Evolutionary conservation across 805 yeast species (phyloP), one percentile per base, ranked within the genome.

Genomic region (Myxozyma geophila): DNA sequence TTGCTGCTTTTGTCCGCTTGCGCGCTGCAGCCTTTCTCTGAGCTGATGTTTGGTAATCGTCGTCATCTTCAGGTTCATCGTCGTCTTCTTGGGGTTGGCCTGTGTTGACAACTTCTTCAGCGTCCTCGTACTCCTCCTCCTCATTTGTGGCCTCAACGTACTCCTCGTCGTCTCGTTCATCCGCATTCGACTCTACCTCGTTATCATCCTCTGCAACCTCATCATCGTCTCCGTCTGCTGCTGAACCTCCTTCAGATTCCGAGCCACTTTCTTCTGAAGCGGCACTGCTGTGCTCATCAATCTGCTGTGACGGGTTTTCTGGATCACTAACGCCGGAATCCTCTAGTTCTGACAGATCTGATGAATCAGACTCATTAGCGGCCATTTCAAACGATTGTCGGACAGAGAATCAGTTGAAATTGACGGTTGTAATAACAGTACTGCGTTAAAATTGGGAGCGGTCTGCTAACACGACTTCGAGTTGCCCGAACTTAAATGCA

Each of bases 41-140:
- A n/a, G 50, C 44, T 10, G 40, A 33, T 7, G 57, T 10, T 7
- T 23, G 46, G 33, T 44, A 33, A 4, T 58, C 57, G 28, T 60
- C 67, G 28, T 48, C 58, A 9, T 60, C 66, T 0, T 69, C 73
- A 10, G 60, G 70, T 23, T 50, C 63, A 7, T 54, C 65, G 35
- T 52, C 59, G 47, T 37, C 58, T 7, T 51, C 57, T 15, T 48
- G 43, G 33, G 33, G 53, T 28, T 54, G 53, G 36, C 21, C 47
- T 7, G 17, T 40, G 19, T 41, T 49, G n/a, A 49, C 60, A 46
- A 64, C 35, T n/a, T 28, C 60, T 2, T 28, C 48, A 9, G 35
- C 44, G 13, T 54, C 63, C 0, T 54, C 58, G 2, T 58, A 54
- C 10, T 56, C 48, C 15, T 55, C 58, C 6, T 60, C 60, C 3